Conservation (phyloP, 345 rosid genomes). For the Eucalyptus regnans region DNA sequence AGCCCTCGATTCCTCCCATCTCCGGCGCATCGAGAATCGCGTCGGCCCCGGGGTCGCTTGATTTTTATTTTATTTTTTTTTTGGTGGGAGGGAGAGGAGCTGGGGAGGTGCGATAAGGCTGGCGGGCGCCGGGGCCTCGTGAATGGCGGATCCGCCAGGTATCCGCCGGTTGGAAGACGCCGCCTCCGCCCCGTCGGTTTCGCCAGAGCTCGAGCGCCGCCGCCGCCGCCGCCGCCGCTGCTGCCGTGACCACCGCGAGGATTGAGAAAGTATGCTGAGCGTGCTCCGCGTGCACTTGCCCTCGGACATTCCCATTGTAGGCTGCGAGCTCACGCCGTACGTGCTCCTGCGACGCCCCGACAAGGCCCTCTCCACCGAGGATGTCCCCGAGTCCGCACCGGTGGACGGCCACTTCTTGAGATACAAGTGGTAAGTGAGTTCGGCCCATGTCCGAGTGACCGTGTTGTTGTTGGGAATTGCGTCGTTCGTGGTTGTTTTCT, state of each 20-base stretch:
- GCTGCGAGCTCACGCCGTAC: slow-evolving; percentile 93
- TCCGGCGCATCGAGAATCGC: background rate
- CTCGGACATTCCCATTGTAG: slow-evolving; percentile 95
- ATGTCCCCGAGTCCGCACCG: slow-evolving; percentile 77
- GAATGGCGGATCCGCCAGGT: slow-evolving; percentile 68
- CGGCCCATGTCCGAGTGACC: background rate
- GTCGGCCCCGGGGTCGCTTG: background rate
- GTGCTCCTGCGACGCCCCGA: slow-evolving; percentile 75
- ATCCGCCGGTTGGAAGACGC: slow-evolving; percentile 17
- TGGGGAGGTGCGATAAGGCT: slow-evolving; percentile 15
- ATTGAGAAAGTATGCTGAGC: slow-evolving; percentile 72
- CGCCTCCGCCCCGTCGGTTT: background rate
- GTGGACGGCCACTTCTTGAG: slow-evolving; percentile 78
- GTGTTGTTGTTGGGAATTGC: background rate
- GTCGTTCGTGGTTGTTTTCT: background rate
- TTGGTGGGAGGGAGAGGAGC: background rate
- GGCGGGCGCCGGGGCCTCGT: slow-evolving; percentile 21
- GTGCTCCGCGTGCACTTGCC: slow-evolving; percentile 92
- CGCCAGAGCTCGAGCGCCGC: slow-evolving; percentile 8
- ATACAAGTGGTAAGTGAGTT: slow-evolving; percentile 68
- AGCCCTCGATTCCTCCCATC: background rate
- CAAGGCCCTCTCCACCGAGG: slow-evolving; percentile 44
- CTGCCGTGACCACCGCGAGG: slow-evolving; percentile 14
- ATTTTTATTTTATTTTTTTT: background rate
- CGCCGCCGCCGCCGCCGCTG: no score